Conservation (phyloP, 306 rosid species). For the Ceratonia siliqua region DNA sequence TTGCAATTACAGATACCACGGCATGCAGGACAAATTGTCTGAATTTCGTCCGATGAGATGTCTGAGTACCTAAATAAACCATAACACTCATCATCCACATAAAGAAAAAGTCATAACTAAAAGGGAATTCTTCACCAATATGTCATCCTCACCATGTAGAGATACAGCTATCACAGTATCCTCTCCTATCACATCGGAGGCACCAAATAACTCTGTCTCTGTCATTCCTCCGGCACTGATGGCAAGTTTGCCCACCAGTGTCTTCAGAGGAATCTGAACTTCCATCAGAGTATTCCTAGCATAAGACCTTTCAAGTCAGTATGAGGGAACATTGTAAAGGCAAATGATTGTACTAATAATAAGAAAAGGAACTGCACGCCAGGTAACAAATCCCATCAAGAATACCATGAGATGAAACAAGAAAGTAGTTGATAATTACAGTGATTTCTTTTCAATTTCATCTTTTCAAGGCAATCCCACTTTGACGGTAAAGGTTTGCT, state of each 20-base stretch:
- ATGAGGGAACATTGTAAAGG: background rate
- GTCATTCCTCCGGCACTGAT: conserved; percentile 75
- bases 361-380: background rate
- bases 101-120: conserved; percentile 9
- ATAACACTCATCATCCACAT: conserved; percentile 20
- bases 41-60: conserved; percentile 67
- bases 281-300: conserved; percentile 73
- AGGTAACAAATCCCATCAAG: background rate
- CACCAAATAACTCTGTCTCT: conserved; percentile 75
- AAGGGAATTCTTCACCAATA: background rate
- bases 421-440: background rate
- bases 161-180: conserved; percentile 74
- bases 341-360: background rate
- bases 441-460: background rate
- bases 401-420: background rate
- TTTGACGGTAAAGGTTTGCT: background rate
- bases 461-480: background rate
- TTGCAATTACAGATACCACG: conserved; percentile 82
- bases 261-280: conserved; percentile 66
- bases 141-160: conserved; percentile 60
- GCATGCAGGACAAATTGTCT: conserved; percentile 83
- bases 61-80: conserved; percentile 61
- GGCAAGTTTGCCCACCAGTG: conserved; percentile 75
- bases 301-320: conserved; percentile 29
- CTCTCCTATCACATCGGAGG: conserved; percentile 77